phyloP scores from a whole-genome alignment of 2,329 filamentous ascomycete species.

The Aspergillus cejpii region DNA sequence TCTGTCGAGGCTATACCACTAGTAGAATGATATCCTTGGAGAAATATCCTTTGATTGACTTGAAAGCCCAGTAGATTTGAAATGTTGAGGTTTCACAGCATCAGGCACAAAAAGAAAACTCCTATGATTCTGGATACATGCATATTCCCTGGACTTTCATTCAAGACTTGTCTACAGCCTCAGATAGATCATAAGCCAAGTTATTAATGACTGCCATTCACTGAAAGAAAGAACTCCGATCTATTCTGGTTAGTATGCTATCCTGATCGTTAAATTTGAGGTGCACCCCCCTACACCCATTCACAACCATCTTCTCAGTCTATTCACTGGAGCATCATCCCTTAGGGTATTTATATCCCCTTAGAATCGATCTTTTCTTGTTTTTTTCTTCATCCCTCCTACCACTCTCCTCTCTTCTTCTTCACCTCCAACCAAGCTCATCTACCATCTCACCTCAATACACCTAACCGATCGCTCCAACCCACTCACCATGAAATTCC shows the following conservation, averaged over 20 bases:
- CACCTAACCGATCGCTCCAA: neutral
- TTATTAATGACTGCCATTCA: neutral
- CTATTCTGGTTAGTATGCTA: neutral
- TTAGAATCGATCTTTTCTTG: neutral
- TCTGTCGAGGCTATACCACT: too few species aligned
- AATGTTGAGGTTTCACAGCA: neutral
- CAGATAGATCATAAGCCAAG: neutral
- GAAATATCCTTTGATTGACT: too few species aligned
- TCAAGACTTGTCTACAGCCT: neutral
- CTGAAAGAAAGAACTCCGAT: neutral
- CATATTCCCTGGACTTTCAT: neutral
- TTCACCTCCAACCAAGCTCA: neutral
- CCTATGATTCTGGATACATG: neutral
- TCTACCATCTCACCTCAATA: neutral
- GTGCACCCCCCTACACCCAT: neutral
- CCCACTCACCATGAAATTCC: slow-evolving; percentile 7
- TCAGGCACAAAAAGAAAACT: neutral
- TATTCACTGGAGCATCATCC: neutral
- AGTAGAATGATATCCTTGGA: too few species aligned
- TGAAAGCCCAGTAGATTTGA: neutral
- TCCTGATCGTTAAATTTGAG: neutral
- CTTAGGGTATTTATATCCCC: neutral
- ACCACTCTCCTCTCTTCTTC: neutral
- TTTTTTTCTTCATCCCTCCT: neutral
- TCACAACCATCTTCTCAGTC: neutral